phyloP scores from a whole-genome alignment of 768 basidiomycete species.

The Coprinopsis cinerea region DNA sequence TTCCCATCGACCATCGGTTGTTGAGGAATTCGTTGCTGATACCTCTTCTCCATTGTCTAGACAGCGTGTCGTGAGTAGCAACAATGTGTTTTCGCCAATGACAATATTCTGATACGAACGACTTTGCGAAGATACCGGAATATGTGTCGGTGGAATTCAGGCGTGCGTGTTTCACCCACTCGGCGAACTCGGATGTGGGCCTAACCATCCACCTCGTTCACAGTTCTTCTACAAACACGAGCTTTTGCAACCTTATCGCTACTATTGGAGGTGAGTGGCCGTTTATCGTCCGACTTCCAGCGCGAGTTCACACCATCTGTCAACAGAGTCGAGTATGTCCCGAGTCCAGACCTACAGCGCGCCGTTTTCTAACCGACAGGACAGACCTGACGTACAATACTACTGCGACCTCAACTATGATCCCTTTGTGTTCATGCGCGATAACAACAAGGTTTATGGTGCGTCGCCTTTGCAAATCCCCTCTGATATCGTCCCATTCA shows the following conservation, averaged over 20 bases:
- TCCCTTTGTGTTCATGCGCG: conserved; percentile 77
- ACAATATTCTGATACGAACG: background rate
- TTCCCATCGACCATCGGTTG: too few relatives aligned
- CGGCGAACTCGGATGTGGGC: background rate
- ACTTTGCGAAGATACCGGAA: conserved; percentile 72
- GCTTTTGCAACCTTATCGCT: conserved; percentile 67
- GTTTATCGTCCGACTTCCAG: background rate
- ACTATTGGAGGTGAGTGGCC: conserved; percentile 65
- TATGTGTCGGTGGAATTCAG: conserved; percentile 95
- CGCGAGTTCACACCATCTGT: background rate
- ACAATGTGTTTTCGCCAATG: background rate
- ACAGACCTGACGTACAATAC: conserved; percentile 69
- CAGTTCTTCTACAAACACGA: conserved; percentile 84
- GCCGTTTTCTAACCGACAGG: background rate
- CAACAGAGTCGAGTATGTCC: conserved; percentile 64
- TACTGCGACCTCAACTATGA: conserved; percentile 73
- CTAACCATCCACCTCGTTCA: background rate
- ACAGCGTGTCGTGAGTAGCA: conserved; percentile 62
- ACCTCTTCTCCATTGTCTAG: conserved; percentile 16
- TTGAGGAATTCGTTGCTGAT: background rate
- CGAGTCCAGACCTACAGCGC: background rate
- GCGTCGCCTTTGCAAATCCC: conserved; percentile 2
- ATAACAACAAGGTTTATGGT: conserved; percentile 48
- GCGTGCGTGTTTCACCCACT: conserved; percentile 40
- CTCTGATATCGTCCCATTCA: background rate